phyloP scores from a whole-genome alignment of 108 stramenopile species.

The Skeletonema menzelii region DNA sequence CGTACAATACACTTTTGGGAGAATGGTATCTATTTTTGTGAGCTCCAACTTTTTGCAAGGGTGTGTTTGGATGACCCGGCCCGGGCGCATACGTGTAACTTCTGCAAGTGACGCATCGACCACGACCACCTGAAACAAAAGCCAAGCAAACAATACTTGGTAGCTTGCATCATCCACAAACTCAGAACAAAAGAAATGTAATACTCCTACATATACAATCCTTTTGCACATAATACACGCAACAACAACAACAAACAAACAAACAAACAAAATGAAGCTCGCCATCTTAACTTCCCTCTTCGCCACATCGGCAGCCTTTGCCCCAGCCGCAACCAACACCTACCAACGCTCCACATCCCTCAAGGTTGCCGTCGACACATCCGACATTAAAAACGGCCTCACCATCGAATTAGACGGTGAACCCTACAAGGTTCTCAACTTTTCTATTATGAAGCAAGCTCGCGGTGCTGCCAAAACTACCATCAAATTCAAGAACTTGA shows the following conservation, averaged over 20 bases:
- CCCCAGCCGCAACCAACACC: background rate
- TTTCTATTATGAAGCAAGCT: slow-evolving; percentile 94
- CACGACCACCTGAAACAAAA: too few relatives aligned
- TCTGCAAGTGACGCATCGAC: too few relatives aligned
- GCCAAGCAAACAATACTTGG: too few relatives aligned
- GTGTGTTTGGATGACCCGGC: too few relatives aligned
- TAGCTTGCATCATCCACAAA: too few relatives aligned
- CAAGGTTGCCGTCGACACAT: slow-evolving; percentile 80
- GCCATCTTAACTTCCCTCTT: slow-evolving; percentile 16
- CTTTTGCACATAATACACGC: background rate
- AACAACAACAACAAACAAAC: background rate
- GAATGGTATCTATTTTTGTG: background rate
- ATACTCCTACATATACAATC: too few relatives aligned
- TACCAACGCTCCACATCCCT: slow-evolving; percentile 12
- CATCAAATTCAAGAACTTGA: slow-evolving; percentile 94
- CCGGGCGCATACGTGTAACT: too few relatives aligned
- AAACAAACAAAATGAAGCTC: background rate
- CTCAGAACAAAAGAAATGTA: too few relatives aligned
- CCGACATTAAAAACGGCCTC: slow-evolving; percentile 95
- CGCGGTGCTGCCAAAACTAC: slow-evolving; percentile 89
- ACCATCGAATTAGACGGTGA: slow-evolving; percentile 93
- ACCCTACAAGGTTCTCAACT: slow-evolving; percentile 85
- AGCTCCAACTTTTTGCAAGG: background rate
- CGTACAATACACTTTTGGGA: too few relatives aligned
- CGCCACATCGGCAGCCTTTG: slow-evolving; percentile 17